These are phyloP conservation scores for Penicillium psychrosexuale DNA, from an alignment of 2,329 filamentous ascomycete genomes.

Conservation along the genomic window DNA sequence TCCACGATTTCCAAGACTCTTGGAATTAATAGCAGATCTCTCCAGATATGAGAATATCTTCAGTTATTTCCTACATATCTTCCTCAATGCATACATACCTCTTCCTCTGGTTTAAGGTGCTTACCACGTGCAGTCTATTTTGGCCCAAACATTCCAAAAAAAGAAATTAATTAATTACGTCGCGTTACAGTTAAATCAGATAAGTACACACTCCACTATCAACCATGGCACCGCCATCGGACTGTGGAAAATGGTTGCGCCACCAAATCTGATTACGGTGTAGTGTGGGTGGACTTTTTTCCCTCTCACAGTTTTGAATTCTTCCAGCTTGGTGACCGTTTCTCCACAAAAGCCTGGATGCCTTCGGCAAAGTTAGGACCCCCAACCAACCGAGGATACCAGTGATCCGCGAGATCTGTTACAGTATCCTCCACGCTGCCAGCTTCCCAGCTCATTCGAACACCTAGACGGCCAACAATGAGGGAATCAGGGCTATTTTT, in stretches of 20 bases:
- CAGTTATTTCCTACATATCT: background rate
- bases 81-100: background rate
- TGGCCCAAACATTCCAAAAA: background rate
- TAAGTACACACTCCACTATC: background rate
- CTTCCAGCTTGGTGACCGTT: slow-evolving; percentile 62
- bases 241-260: background rate
- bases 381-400: slow-evolving; percentile 58
- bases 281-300: background rate
- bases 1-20: background rate
- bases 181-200: slow-evolving; percentile 1
- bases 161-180: background rate
- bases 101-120: background rate
- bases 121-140: background rate
- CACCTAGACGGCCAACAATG: slow-evolving; percentile 65
- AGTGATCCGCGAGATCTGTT: slow-evolving; percentile 53
- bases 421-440: slow-evolving; percentile 63
- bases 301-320: slow-evolving; percentile 30
- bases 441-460: slow-evolving; percentile 68
- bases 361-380: slow-evolving; percentile 73
- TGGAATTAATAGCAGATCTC: background rate
- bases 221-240: background rate
- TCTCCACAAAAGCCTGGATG: slow-evolving; percentile 71
- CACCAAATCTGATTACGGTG: slow-evolving; percentile 5
- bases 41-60: background rate
- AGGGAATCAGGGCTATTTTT: slow-evolving; percentile 69